Percentiles rank a stretch among this genome's conserved stretches.
Evolutionary conservation across 805 yeast species (phyloP).

Genomic region (Brettanomyces naardenensis): DNA sequence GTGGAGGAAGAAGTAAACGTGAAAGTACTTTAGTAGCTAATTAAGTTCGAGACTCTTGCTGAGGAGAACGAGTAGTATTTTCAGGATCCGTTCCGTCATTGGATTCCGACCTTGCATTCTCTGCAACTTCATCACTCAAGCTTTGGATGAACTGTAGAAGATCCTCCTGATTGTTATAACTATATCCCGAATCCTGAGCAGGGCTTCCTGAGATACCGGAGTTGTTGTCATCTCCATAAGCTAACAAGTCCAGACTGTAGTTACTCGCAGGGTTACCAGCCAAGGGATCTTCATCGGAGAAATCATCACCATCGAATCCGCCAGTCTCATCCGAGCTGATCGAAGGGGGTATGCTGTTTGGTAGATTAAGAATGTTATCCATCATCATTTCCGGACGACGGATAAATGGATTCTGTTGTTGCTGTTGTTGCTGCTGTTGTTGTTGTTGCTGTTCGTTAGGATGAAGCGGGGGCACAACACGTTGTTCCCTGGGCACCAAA

Average conservation of each 20-base stretch:
- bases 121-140: conserved; percentile 9
- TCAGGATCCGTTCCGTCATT: too few species aligned
- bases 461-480: neutral
- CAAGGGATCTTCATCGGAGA: neutral
- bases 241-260: conserved; percentile 6
- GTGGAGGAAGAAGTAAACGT: too few species aligned
- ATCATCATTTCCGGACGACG: conserved; percentile 9
- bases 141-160: conserved; percentile 20
- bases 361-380: conserved; percentile 26
- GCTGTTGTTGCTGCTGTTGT: neutral
- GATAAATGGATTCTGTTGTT: neutral
- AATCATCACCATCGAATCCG: conserved; percentile 15
- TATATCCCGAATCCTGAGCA: conserved; percentile 10
- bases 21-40: too few species aligned
- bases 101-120: too few species aligned
- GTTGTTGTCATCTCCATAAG: conserved; percentile 1
- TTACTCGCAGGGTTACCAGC: neutral
- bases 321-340: conserved; percentile 27
- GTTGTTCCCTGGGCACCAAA: neutral
- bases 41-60: too few species aligned
- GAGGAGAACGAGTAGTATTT: too few species aligned
- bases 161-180: conserved; percentile 22
- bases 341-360: conserved; percentile 31
- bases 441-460: neutral
- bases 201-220: too few species aligned